These are phyloP conservation scores for Xanthoceras sorbifolium DNA, from an alignment of 345 rosid species.

Conservation along the genomic window DNA sequence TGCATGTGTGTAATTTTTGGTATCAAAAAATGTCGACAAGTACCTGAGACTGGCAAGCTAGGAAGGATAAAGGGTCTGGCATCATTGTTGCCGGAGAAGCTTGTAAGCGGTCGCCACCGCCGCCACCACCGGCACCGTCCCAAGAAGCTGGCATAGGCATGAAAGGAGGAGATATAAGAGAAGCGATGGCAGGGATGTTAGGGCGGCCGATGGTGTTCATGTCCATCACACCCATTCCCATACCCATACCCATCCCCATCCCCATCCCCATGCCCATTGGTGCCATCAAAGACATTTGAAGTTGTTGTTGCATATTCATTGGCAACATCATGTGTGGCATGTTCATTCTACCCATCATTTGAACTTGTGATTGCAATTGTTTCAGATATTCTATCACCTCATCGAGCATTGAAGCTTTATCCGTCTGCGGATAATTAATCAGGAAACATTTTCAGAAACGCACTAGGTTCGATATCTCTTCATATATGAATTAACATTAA, in stretches of 20 bases:
- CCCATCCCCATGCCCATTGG: slow-evolving; percentile 56
- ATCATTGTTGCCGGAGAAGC: slow-evolving; percentile 34
- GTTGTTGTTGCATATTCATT: slow-evolving; percentile 81
- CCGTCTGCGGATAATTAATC: no score
- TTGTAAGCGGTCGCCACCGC: slow-evolving; percentile 37
- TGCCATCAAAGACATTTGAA: slow-evolving; percentile 85
- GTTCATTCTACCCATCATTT: slow-evolving; percentile 79
- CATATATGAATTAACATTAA: background rate
- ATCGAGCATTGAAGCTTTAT: slow-evolving; percentile 95
- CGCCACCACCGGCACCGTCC: slow-evolving; percentile 45
- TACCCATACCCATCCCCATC: slow-evolving; percentile 53
- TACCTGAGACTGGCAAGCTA: slow-evolving; percentile 80
- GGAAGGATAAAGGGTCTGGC: slow-evolving; percentile 69
- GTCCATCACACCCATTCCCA: slow-evolving; percentile 75
- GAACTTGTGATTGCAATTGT: slow-evolving; percentile 85
- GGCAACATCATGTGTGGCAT: slow-evolving; percentile 80
- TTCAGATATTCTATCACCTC: slow-evolving; percentile 95
- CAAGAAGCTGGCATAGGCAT: slow-evolving; percentile 59
- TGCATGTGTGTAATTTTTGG: no score
- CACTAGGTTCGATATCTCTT: no score
- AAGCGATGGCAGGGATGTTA: slow-evolving; percentile 41
- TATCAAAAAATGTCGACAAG: no score
- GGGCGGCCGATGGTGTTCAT: slow-evolving; percentile 57
- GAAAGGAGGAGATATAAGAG: slow-evolving; percentile 56
- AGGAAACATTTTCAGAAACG: no score